Percentiles rank a stretch among this genome's conserved stretches.
These are phyloP conservation scores for Stachybotrys echinatus DNA, from an alignment of 2,329 filamentous ascomycete species.

Conservation along the genomic window DNA sequence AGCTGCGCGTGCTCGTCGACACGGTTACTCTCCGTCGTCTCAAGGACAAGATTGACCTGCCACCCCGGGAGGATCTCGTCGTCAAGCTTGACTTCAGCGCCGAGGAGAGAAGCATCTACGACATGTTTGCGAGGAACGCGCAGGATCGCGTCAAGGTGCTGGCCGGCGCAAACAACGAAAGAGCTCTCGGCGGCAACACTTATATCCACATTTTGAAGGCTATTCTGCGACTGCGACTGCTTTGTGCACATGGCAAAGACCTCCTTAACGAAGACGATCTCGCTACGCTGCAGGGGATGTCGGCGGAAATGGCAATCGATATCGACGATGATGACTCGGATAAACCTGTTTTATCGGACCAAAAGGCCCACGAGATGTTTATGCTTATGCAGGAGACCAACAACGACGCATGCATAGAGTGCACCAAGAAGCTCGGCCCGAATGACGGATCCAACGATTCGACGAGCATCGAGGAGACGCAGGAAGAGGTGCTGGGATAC, in stretches of 20 bases:
- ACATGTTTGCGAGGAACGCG: slow-evolving; percentile 78
- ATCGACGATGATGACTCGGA: slow-evolving; percentile 71
- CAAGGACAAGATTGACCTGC: slow-evolving; percentile 86
- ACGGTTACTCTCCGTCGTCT: slow-evolving; percentile 88
- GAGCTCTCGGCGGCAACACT: slow-evolving; percentile 73
- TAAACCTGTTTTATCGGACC: slow-evolving; percentile 54
- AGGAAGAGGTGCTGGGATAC: slow-evolving; percentile 64
- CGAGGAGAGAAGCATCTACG: slow-evolving; percentile 73
- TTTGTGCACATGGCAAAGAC: slow-evolving; percentile 93
- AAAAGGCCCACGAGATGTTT: slow-evolving; percentile 81
- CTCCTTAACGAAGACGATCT: slow-evolving; percentile 81
- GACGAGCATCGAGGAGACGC: slow-evolving; percentile 54
- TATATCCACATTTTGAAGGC: slow-evolving; percentile 92
- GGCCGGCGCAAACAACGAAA: slow-evolving; percentile 50
- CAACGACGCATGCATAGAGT: slow-evolving; percentile 67
- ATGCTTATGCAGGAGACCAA: slow-evolving; percentile 79
- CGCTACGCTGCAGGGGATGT: slow-evolving; percentile 72
- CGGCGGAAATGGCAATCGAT: slow-evolving; percentile 81
- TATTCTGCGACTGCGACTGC: slow-evolving; percentile 80
- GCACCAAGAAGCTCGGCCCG: slow-evolving; percentile 57
- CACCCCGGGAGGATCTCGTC: slow-evolving; percentile 66
- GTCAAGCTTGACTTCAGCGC: slow-evolving; percentile 69
- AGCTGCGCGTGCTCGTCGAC: slow-evolving; percentile 83
- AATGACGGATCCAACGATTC: slow-evolving; percentile 30
- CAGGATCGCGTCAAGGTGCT: slow-evolving; percentile 75